Conservation (phyloP, 2,329 filamentous ascomycete genomes). For the Botrytis sinoallii region DNA sequence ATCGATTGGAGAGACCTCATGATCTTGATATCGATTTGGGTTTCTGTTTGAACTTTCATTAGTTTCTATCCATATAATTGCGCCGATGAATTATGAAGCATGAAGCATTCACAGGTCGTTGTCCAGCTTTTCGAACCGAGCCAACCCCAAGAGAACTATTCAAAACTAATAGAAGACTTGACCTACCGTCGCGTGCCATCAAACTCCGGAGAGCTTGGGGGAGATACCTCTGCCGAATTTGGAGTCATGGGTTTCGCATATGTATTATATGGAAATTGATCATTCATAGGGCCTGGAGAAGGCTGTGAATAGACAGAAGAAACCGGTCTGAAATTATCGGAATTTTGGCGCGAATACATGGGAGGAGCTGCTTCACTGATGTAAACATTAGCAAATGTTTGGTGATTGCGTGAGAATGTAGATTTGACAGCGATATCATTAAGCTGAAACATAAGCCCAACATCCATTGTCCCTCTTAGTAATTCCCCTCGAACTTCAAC, state of each 20-base stretch:
- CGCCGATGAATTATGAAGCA: background rate
- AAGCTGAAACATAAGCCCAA: conserved; percentile 23
- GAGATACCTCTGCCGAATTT: conserved; percentile 41
- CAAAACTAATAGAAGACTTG: conserved; percentile 19
- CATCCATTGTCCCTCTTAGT: background rate
- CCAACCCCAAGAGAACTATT: background rate
- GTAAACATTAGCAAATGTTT: conserved; percentile 24
- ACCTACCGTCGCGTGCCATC: conserved; percentile 31
- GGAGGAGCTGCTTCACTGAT: conserved; percentile 26
- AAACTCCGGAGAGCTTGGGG: conserved; percentile 43
- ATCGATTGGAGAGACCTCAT: conserved; percentile 44
- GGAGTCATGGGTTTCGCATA: conserved; percentile 35
- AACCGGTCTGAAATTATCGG: conserved; percentile 44
- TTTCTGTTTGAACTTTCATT: conserved; percentile 22
- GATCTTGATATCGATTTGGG: conserved; percentile 24
- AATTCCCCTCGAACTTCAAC: background rate
- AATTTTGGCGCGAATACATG: conserved; percentile 27
- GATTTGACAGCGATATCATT: conserved; percentile 22
- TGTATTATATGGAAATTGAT: conserved; percentile 28
- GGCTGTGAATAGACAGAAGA: conserved; percentile 63
- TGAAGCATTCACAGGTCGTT: background rate
- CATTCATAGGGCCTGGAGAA: conserved; percentile 40
- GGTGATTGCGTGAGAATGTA: conserved; percentile 23
- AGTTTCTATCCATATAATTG: background rate
- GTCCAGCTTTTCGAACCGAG: background rate